Base-by-base conservation (phyloP, 805 yeast genomes). In the Metschnikowia cerradonensis region DNA sequence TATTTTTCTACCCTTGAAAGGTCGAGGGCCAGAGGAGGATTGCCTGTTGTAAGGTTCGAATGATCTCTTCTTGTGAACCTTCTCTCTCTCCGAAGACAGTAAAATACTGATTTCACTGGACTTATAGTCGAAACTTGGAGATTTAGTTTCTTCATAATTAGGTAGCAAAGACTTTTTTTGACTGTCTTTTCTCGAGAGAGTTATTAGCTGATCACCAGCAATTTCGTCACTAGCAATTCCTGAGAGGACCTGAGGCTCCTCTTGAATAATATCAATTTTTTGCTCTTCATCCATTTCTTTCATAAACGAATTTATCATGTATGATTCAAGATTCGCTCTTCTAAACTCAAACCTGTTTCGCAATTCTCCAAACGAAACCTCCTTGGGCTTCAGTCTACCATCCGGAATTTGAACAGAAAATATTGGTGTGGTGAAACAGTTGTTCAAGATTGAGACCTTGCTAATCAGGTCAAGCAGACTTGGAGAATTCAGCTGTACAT, bases 31-130 rank as follows among this genome's bases (percentile, higher is more conserved):
- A 15, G 73, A 75, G 26, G 33, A 32, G n/a, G 73, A 67, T 5
- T 67, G 70, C 41, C 70, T 72, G 5, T 75, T 64, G 55, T 82
- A 85, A 3, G 90, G 90, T 66, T 85, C 85, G 55, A 80, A 85
- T 7, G 76, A 60, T 48, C 70, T 67, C 58, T 77, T 75, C 61
- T 76, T 76, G 4, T 57, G 60, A 15, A 57, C 53, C 39, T 54
- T 64, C 45, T 55, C 56, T 30, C 59, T 50, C 33, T 56, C 60
- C 15, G 48, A 50, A n/a, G 56, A 54, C 38, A 38, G 49, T 34
- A 57, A 53, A 46, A 55, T 32, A 22, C 52, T 53, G 8, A 40
- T 44, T 13, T 50, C 48, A 14, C 35, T 26, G n/a, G 52, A 47
- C 33, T 38, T 37, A 41, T 56, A 56, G 35, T 56, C 51, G 26